phyloP scores from a whole-genome alignment of 202 grass and related monocot genomes.

The Eragrostis tef region DNA sequence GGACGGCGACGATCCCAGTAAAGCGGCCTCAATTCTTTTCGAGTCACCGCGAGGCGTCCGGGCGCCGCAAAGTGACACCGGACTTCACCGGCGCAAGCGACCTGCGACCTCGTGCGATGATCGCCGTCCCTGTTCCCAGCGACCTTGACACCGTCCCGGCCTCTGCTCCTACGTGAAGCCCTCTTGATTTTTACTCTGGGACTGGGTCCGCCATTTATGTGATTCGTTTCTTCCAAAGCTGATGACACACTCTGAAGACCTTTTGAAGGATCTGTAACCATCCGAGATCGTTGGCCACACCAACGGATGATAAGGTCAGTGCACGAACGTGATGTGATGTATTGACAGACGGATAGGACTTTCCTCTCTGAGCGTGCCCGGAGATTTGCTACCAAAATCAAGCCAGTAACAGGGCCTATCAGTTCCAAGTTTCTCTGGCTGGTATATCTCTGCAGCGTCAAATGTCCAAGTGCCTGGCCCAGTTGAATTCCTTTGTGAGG shows the following conservation, averaged over 20 bases:
- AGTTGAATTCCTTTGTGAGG: neutral
- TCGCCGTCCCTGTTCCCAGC: neutral
- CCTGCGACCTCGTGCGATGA: neutral
- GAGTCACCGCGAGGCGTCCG: conserved; percentile 21
- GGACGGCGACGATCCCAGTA: conserved; percentile 28
- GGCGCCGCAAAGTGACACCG: conserved; percentile 39
- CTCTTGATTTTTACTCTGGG: no score
- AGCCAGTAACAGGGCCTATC: neutral
- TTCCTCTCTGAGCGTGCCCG: neutral
- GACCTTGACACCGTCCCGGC: neutral
- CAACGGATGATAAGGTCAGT: neutral
- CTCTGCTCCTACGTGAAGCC: neutral
- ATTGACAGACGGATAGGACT: neutral
- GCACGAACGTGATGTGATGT: neutral
- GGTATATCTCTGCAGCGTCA: neutral
- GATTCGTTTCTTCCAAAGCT: neutral
- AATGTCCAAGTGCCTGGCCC: neutral
- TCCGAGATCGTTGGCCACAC: neutral
- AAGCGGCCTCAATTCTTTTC: conserved; percentile 14
- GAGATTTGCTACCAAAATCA: neutral
- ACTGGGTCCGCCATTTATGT: no score
- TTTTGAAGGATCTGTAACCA: neutral
- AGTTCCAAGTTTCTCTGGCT: neutral
- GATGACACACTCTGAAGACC: neutral
- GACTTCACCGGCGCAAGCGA: conserved; percentile 12